A percentile compares a stretch with the other conserved stretches of the same genome.
These are phyloP conservation scores for Biancaea sappan DNA, from an alignment of 306 rosid species.

Conservation along the genomic window DNA sequence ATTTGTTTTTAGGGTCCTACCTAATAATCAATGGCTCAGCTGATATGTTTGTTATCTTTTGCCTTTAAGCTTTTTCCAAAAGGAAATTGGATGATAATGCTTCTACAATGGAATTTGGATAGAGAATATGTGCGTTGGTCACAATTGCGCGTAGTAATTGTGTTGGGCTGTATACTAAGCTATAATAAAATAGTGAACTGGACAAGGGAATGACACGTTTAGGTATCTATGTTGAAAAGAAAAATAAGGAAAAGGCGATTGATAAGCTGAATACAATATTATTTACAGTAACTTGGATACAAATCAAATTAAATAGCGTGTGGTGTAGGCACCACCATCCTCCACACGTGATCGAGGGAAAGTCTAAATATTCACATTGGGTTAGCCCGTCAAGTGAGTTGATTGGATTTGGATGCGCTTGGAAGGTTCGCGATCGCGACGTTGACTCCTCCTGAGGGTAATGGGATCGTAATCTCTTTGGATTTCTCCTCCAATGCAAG, in stretches of 20 bases:
- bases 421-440: constrained; percentile 18
- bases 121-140: background rate
- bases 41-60: background rate
- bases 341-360: background rate
- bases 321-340: too few relatives aligned
- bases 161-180: background rate
- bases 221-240: background rate
- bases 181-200: background rate
- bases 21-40: background rate
- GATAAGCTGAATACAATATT: too few relatives aligned
- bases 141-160: background rate
- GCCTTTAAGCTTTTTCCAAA: background rate
- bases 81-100: background rate
- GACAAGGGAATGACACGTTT: background rate
- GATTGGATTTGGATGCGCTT: constrained; percentile 7
- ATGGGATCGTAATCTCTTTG: constrained; percentile 15
- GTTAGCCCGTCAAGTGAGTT: background rate
- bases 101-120: background rate
- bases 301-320: too few relatives aligned
- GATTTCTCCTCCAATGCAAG: background rate
- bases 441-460: background rate
- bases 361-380: background rate
- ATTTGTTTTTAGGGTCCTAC: background rate
- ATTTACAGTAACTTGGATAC: too few relatives aligned
- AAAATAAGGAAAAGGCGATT: background rate